Base-by-base conservation (phyloP, 768 basidiomycete species). In the Boletus reticuloceps region DNA sequence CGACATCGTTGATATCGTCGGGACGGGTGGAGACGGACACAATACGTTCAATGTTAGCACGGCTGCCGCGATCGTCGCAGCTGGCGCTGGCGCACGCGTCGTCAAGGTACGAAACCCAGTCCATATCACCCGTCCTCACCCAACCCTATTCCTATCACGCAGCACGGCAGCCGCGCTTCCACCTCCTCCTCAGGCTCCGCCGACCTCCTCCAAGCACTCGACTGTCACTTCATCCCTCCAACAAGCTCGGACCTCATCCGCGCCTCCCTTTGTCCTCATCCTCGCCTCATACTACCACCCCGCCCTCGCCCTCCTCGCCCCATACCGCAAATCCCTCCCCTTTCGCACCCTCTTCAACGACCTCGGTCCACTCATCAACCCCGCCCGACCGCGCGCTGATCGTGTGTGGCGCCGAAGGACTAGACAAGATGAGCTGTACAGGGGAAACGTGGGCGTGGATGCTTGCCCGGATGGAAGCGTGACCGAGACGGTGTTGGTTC, bases 31-130 rank as follows among this genome's bases (percentile, higher is more conserved):
- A 9, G 97, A 97, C 71, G 94, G 94, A 0, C 85, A 94, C 71
- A 91, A 98, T 65, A 87, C 94, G 0, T 98, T 94, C 81, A 98
- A 98, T 68, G 95, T 98, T 50, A 95, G 93, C 68, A 97, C 96
- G 1, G 88, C 92, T 2, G 95, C 96, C 3, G 94, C 83, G 1
- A 82, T 99, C 57, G 91, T 98, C 19, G 96, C 94, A 29, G 94
- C 94, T 22, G 96, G 95, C 14, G 91, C 94, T 8, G 96, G 96
- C 16, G 37, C 37, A 2, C 37, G 37, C 13, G 37, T 38, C 37
- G 3, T 38, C 37, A 38, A 38, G 37, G 37, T 38, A 16, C 6
- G 37, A 7, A 2, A 22, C 22, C 22, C 22, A 22, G 22, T 22
- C 22, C 22, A 22, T 22, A 22, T 22, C 22, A 22, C 22, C 22